Evolutionary conservation across 371 early-diverging fungal genomes (phyloP).

Genomic region (Saksenaea vasiformis): DNA sequence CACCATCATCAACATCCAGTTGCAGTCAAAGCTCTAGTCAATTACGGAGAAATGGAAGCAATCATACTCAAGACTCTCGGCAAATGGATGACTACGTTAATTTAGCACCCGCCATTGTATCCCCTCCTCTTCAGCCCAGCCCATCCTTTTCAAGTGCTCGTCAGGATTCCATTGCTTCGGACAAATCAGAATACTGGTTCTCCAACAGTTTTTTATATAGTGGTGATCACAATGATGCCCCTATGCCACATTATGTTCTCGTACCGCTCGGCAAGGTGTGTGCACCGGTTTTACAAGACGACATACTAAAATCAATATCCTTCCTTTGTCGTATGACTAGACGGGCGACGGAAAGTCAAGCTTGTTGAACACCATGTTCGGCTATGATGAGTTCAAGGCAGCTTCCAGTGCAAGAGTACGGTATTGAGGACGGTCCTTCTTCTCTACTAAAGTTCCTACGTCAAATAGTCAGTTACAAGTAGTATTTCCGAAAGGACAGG

Average conservation of each 20-base stretch:
- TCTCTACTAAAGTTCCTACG: neutral
- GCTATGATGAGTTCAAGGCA: conserved; percentile 48
- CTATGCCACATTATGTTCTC: conserved; percentile 22
- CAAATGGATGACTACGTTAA: neutral
- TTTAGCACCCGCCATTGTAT: neutral
- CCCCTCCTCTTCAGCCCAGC: neutral
- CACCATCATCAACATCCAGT: neutral
- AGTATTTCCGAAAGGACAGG: conserved; percentile 53
- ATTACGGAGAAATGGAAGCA: neutral
- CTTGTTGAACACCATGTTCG: conserved; percentile 50
- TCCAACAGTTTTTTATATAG: neutral
- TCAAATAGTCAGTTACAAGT: conserved; percentile 46
- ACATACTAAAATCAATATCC: neutral
- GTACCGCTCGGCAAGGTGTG: conserved; percentile 27
- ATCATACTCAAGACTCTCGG: neutral
- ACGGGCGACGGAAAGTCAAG: conserved; percentile 53
- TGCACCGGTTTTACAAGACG: neutral
- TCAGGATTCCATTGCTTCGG: neutral
- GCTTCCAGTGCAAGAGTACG: conserved; percentile 48
- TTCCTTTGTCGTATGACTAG: too few species aligned
- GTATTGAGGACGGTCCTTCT: neutral
- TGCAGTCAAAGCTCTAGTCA: neutral
- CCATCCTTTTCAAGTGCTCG: neutral
- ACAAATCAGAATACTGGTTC: neutral
- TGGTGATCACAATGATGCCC: conserved; percentile 3